phyloP scores from a whole-genome alignment of 2,329 filamentous ascomycete genomes.

The Aspergillus costaricaensis region DNA sequence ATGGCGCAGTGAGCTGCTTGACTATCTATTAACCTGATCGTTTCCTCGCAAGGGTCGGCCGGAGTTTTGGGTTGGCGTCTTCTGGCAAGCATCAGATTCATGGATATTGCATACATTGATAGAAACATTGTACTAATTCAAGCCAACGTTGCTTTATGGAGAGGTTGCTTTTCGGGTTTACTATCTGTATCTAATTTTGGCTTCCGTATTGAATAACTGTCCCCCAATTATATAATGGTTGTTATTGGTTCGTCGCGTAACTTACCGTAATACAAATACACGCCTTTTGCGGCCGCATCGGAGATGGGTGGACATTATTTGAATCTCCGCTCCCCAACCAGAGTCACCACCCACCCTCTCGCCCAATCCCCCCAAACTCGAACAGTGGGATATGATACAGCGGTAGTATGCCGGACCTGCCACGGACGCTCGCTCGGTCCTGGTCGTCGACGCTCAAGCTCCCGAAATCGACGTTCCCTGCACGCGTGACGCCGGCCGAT shows the following conservation, averaged over 20 bases:
- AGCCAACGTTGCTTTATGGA: neutral
- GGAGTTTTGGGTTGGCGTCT: neutral
- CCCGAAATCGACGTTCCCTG: conserved; percentile 71
- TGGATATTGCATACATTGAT: neutral
- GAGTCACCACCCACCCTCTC: neutral
- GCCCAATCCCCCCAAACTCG: conserved; percentile 7
- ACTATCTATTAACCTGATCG: conserved; percentile 69
- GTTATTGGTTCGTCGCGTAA: neutral
- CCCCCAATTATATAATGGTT: neutral
- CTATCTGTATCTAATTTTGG: neutral
- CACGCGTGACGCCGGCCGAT: conserved; percentile 48
- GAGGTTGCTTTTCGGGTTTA: neutral
- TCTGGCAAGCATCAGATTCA: neutral
- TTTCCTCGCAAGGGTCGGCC: neutral
- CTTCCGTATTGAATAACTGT: neutral
- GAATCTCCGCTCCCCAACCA: neutral
- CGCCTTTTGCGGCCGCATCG: neutral
- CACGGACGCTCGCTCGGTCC: conserved; percentile 47
- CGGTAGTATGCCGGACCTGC: conserved; percentile 42
- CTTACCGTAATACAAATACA: neutral
- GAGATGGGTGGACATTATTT: conserved; percentile 3
- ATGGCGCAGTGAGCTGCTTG: conserved; percentile 82
- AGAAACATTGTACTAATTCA: neutral
- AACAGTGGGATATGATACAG: conserved; percentile 28
- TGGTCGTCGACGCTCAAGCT: conserved; percentile 76